Conservation (phyloP, 2,329 filamentous ascomycete species). For the Calonectria montana region DNA sequence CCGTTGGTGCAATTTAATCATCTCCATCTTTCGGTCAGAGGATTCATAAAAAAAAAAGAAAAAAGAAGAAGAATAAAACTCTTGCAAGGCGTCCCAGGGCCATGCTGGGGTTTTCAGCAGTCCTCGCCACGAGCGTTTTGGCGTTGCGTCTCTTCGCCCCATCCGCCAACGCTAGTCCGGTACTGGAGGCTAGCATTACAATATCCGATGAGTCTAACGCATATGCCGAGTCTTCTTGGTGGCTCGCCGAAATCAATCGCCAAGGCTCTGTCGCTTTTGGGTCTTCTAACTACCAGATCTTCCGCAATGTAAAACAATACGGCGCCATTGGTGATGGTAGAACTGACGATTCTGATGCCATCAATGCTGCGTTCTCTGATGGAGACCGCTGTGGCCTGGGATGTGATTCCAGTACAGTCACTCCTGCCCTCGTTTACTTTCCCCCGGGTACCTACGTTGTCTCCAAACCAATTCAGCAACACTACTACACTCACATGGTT, state of each 20-base stretch:
- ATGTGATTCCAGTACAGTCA: slow-evolving; percentile 87
- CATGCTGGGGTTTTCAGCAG: too few relatives aligned
- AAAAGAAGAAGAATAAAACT: too few relatives aligned
- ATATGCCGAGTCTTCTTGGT: slow-evolving; percentile 67
- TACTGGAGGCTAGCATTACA: too few relatives aligned
- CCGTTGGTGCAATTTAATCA: too few relatives aligned
- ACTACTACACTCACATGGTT: slow-evolving; percentile 94
- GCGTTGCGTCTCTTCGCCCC: too few relatives aligned
- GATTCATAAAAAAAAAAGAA: too few relatives aligned
- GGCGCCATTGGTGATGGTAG: slow-evolving; percentile 75
- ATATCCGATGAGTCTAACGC: too few relatives aligned
- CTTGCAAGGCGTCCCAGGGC: too few relatives aligned
- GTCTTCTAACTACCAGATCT: slow-evolving; percentile 73
- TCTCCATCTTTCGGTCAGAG: too few relatives aligned
- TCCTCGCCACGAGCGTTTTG: too few relatives aligned
- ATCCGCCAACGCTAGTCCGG: too few relatives aligned
- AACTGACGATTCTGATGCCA: slow-evolving; percentile 88
- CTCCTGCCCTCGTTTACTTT: slow-evolving; percentile 91
- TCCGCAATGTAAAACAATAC: slow-evolving; percentile 81
- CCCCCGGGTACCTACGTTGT: slow-evolving; percentile 90
- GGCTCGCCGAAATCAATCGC: slow-evolving; percentile 76
- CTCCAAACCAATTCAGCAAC: slow-evolving; percentile 81
- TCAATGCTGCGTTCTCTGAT: slow-evolving; percentile 83
- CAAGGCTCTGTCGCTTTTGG: slow-evolving; percentile 75
- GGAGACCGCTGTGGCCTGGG: slow-evolving; percentile 82